These are phyloP conservation scores for Oryza nivara DNA, from an alignment of 176 grass and related monocot genomes.

Conservation along the genomic window DNA sequence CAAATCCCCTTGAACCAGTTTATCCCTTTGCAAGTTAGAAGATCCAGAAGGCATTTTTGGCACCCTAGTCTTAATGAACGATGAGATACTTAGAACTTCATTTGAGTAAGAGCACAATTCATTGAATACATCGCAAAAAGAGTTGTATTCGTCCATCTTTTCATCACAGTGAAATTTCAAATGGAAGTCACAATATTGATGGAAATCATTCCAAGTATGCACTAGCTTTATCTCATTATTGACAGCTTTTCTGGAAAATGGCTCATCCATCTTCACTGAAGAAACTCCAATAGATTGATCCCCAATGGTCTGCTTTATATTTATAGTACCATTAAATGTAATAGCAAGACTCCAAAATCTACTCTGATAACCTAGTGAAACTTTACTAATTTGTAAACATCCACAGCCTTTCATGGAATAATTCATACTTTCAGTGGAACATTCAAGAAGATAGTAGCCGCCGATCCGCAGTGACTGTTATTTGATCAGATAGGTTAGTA, in stretches of 20 bases:
- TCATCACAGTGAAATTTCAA: slow-evolving; percentile 50
- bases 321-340: slow-evolving; percentile 45
- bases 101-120: slow-evolving; percentile 42
- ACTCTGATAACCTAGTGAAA: slow-evolving; percentile 51
- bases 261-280: slow-evolving; percentile 28
- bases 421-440: slow-evolving; percentile 40
- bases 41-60: slow-evolving; percentile 44
- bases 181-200: slow-evolving; percentile 55
- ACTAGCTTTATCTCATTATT: slow-evolving; percentile 48
- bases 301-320: slow-evolving; percentile 29
- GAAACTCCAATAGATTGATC: slow-evolving; percentile 44
- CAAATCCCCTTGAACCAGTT: slow-evolving; percentile 59
- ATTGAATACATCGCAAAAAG: slow-evolving; percentile 32
- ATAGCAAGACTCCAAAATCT: slow-evolving; percentile 63
- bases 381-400: slow-evolving; percentile 52
- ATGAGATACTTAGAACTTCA: slow-evolving; percentile 70
- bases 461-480: slow-evolving; percentile 65
- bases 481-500: slow-evolving; percentile 34
- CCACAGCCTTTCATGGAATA: slow-evolving; percentile 44
- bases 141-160: slow-evolving; percentile 36
- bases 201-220: slow-evolving; percentile 51
- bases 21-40: slow-evolving; percentile 46
- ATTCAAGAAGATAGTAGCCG: slow-evolving; percentile 83
- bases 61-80: slow-evolving; percentile 65
- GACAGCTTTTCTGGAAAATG: slow-evolving; percentile 41